A percentile compares a stretch with the other conserved stretches of the same genome.
phyloP scores from a whole-genome alignment of 768 basidiomycete genomes.

The Lepiota brunneoincarnata region DNA sequence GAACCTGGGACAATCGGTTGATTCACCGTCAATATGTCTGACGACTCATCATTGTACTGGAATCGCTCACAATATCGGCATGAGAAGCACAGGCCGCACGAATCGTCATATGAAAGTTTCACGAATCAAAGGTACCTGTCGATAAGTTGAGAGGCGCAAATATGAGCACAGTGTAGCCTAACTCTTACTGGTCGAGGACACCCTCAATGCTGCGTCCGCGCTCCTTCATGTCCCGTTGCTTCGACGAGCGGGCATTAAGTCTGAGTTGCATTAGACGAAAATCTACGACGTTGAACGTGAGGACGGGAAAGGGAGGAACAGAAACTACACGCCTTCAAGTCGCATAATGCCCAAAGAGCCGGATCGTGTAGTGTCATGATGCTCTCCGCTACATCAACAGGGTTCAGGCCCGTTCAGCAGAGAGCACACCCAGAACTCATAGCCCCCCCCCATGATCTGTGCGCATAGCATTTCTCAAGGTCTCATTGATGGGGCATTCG shows the following conservation, averaged over 20 bases:
- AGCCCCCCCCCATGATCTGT: background rate
- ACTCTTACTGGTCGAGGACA: constrained; percentile 78
- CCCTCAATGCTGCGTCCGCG: constrained; percentile 84
- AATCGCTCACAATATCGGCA: constrained; percentile 77
- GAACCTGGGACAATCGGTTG: constrained; percentile 91
- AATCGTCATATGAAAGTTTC: constrained; percentile 93
- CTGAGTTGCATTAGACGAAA: constrained; percentile 92
- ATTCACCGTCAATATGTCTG: background rate
- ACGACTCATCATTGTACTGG: background rate
- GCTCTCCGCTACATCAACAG: constrained; percentile 65
- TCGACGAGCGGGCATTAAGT: constrained; percentile 94
- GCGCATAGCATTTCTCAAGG: no score
- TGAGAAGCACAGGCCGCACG: constrained; percentile 79
- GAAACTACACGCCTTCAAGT: constrained; percentile 69
- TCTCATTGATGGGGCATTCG: no score
- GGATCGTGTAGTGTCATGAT: constrained; percentile 89
- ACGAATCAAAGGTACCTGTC: constrained; percentile 88
- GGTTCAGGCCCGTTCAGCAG: background rate
- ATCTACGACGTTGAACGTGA: constrained; percentile 39
- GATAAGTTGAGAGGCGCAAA: background rate
- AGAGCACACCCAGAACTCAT: background rate
- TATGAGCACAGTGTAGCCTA: background rate
- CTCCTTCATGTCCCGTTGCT: constrained; percentile 85
- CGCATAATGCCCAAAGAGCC: constrained; percentile 74
- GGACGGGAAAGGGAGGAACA: background rate